Evolutionary conservation across 2,329 filamentous ascomycete species (phyloP).

Genomic region (Neoscytalidium dimidiatum): DNA sequence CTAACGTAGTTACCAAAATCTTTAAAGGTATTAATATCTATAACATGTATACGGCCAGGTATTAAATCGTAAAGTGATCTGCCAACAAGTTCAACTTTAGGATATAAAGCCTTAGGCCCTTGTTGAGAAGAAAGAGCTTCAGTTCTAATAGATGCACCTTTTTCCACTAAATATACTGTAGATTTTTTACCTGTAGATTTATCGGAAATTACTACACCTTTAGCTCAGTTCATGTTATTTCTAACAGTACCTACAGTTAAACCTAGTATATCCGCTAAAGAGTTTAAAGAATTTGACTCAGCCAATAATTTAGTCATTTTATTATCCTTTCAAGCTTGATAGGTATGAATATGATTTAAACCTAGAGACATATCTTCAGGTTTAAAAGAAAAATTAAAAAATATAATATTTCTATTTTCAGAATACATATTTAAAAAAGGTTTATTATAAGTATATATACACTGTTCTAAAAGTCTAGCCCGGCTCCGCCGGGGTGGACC

Average conservation of each 20-base stretch:
- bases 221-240: constrained; percentile 4
- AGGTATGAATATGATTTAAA: constrained; percentile 6
- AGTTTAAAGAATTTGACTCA: constrained; percentile 9
- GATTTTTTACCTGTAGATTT: constrained; percentile 2
- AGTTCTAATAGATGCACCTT: constrained; percentile 6
- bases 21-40: constrained; percentile 3
- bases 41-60: constrained; percentile 1
- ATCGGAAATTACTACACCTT: not conserved
- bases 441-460: constrained; percentile 8
- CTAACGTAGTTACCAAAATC: constrained; percentile 6
- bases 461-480: constrained; percentile 7
- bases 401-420: constrained; percentile 7
- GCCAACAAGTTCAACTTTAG: not conserved
- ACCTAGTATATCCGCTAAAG: constrained; percentile 1
- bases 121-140: constrained; percentile 3
- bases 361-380: constrained; percentile 1
- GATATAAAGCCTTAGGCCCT: constrained; percentile 2
- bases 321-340: constrained; percentile 3
- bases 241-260: constrained; percentile 9
- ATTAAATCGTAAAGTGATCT: constrained; percentile 5
- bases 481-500: no score
- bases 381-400: constrained; percentile 8
- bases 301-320: constrained; percentile 8
- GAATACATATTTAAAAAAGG: constrained; percentile 5
- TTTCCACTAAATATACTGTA: constrained; percentile 5